Conservation (phyloP, 805 yeast genomes). For the Yarrowia porcina region DNA sequence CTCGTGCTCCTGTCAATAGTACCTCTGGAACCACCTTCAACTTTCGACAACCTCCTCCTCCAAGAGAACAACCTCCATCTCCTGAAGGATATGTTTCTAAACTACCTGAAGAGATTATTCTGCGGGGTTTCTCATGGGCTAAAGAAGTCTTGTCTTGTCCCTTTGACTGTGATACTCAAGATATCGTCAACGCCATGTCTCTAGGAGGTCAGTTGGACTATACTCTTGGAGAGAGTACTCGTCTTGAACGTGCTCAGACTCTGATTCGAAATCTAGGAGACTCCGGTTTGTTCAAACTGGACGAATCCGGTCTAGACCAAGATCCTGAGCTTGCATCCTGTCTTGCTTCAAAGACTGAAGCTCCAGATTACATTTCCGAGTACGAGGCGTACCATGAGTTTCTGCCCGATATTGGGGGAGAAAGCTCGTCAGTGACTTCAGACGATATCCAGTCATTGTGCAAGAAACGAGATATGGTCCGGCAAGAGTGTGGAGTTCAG, state of each 20-base stretch:
- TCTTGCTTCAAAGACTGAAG: neutral
- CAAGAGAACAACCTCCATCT: neutral
- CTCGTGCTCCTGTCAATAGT: neutral
- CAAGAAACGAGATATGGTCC: conserved; percentile 9
- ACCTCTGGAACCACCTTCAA: neutral
- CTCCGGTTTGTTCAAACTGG: neutral
- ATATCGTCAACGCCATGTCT: conserved; percentile 13
- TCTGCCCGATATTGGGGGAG: conserved; percentile 9
- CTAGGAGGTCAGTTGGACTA: conserved; percentile 9
- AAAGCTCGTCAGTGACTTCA: neutral
- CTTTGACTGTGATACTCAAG: conserved; percentile 4
- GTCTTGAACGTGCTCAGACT: conserved; percentile 11
- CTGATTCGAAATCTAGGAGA: neutral
- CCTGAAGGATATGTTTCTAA: conserved; percentile 3
- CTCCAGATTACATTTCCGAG: conserved; percentile 1
- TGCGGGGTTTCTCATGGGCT: conserved; percentile 21
- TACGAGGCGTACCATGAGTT: conserved; percentile 12
- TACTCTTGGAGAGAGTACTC: neutral
- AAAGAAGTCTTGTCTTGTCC: neutral
- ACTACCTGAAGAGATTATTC: conserved; percentile 14
- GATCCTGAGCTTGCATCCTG: neutral
- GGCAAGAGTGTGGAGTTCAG: conserved; percentile 18
- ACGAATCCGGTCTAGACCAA: neutral
- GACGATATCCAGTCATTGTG: conserved; percentile 7
- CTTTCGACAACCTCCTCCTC: neutral